phyloP scores from a whole-genome alignment of 1,284 basidiomycete species.

The Ceratobasidium sp. region DNA sequence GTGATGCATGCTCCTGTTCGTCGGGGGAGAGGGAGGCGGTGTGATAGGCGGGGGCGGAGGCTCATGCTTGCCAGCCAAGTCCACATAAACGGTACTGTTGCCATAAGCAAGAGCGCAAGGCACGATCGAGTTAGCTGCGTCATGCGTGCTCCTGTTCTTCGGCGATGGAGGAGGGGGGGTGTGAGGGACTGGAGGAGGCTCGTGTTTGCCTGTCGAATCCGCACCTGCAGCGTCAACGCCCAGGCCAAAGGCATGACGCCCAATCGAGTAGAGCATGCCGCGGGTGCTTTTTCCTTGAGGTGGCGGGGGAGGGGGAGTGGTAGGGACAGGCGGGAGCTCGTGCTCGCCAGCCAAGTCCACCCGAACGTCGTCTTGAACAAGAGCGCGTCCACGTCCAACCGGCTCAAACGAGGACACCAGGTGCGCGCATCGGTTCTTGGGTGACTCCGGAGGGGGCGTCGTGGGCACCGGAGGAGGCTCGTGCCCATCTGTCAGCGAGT shows the following conservation, averaged over 20 bases:
- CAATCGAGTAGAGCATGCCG: too few species aligned
- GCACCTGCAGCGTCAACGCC: not conserved
- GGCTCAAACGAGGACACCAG: not conserved
- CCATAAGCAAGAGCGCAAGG: not conserved
- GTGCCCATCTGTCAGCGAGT: not conserved
- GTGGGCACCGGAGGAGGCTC: conserved; percentile 1
- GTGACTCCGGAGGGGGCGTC: conserved; percentile 5
- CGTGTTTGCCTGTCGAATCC: not conserved
- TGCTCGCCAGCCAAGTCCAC: not conserved
- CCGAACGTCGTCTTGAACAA: not conserved
- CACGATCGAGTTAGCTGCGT: not conserved
- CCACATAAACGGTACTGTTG: not conserved
- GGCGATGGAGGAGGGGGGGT: not conserved
- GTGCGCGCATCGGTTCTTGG: not conserved
- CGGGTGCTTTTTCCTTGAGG: not conserved
- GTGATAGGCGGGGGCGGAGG: not conserved
- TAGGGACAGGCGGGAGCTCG: not conserved
- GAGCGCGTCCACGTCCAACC: too few species aligned
- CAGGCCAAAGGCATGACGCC: not conserved
- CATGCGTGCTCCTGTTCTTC: not conserved
- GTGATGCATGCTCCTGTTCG: too few species aligned
- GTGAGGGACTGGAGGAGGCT: conserved; percentile 19
- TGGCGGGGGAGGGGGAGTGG: not conserved
- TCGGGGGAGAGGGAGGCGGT: too few species aligned
- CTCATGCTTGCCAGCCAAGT: not conserved